Percentiles rank a stretch among this genome's conserved stretches.
phyloP scores from a whole-genome alignment of 2,329 filamentous ascomycete species.

The Colletotrichum destructivum region DNA sequence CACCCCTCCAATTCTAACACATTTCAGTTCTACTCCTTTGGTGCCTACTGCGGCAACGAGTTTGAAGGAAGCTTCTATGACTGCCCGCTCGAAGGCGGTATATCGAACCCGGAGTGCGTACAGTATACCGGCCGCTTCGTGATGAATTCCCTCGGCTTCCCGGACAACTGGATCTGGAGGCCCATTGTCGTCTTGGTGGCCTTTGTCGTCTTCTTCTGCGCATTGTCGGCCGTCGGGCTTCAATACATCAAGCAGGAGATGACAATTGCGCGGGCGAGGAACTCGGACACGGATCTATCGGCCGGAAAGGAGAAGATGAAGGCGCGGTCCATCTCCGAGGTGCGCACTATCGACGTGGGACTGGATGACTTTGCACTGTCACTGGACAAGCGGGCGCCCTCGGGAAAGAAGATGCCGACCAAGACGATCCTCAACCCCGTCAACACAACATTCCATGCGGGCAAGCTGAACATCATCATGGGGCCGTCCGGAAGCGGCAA shows the following conservation, averaged over 20 bases:
- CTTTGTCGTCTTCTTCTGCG: conserved; percentile 75
- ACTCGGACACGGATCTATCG: conserved; percentile 72
- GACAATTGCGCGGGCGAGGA: conserved; percentile 75
- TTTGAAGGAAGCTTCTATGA: conserved; percentile 81
- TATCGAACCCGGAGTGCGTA: conserved; percentile 74
- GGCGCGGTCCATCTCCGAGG: conserved; percentile 64
- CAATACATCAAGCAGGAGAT: conserved; percentile 78
- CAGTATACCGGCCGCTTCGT: conserved; percentile 80
- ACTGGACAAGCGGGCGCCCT: conserved; percentile 72
- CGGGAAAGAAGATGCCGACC: conserved; percentile 65
- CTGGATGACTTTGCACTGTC: conserved; percentile 76
- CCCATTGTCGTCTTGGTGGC: conserved; percentile 75
- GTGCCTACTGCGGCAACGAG: conserved; percentile 80
- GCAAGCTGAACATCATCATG: conserved; percentile 83
- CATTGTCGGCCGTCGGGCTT: conserved; percentile 73
- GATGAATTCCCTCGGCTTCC: conserved; percentile 78
- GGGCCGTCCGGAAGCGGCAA: conserved; percentile 85
- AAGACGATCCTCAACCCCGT: conserved; percentile 78
- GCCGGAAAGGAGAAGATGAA: conserved; percentile 80
- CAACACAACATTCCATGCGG: conserved; percentile 76
- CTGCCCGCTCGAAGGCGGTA: conserved; percentile 76
- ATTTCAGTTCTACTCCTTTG: conserved; percentile 77
- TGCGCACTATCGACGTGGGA: conserved; percentile 75
- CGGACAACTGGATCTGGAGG: conserved; percentile 75
- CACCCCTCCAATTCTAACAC: conserved; percentile 41